Percentiles rank a stretch among this genome's conserved stretches.
phyloP scores from a whole-genome alignment of 2,329 filamentous ascomycete species.

The Pseudohalonectria lignicola region DNA sequence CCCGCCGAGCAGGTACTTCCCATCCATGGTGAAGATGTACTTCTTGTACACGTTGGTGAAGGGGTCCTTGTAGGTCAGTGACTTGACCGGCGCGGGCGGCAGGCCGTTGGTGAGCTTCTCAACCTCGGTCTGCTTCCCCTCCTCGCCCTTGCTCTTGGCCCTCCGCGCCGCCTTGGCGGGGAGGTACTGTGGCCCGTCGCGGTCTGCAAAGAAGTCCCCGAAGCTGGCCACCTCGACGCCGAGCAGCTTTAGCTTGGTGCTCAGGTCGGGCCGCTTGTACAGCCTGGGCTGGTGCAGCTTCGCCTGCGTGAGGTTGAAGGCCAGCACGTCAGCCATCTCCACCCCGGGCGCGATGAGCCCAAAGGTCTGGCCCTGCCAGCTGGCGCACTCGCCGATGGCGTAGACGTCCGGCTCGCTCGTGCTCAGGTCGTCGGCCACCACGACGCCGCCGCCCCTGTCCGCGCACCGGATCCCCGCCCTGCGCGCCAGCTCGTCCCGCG shows the following conservation, averaged over 20 bases:
- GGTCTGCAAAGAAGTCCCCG: conserved; percentile 85
- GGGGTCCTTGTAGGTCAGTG: conserved; percentile 79
- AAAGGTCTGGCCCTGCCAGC: conserved; percentile 78
- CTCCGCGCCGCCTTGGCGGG: conserved; percentile 37
- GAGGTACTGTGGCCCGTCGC: conserved; percentile 68
- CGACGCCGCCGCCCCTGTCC: conserved; percentile 63
- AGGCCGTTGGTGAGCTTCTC: conserved; percentile 43
- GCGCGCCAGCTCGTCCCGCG: conserved; percentile 66
- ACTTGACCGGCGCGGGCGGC: conserved; percentile 57
- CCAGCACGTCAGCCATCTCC: conserved; percentile 85
- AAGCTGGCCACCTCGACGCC: conserved; percentile 90
- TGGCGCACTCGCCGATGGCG: conserved; percentile 84
- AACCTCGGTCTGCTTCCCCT: conserved; percentile 23
- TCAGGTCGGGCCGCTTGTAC: conserved; percentile 77
- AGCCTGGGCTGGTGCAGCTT: conserved; percentile 55
- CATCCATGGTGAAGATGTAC: conserved; percentile 81
- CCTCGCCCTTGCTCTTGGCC: conserved; percentile 10
- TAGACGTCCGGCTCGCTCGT: conserved; percentile 68
- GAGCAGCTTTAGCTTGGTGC: conserved; percentile 82
- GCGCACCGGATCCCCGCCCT: conserved; percentile 61
- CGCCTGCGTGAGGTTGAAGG: conserved; percentile 83
- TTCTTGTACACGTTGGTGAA: conserved; percentile 89
- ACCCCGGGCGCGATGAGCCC: conserved; percentile 82
- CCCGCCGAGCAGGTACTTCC: conserved; percentile 82
- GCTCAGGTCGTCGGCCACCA: conserved; percentile 54